A percentile compares a stretch with the other conserved stretches of the same genome.
These are phyloP conservation scores for Magnaporthiopsis incrustans DNA, from an alignment of 2,329 filamentous ascomycete genomes.

Conservation along the genomic window DNA sequence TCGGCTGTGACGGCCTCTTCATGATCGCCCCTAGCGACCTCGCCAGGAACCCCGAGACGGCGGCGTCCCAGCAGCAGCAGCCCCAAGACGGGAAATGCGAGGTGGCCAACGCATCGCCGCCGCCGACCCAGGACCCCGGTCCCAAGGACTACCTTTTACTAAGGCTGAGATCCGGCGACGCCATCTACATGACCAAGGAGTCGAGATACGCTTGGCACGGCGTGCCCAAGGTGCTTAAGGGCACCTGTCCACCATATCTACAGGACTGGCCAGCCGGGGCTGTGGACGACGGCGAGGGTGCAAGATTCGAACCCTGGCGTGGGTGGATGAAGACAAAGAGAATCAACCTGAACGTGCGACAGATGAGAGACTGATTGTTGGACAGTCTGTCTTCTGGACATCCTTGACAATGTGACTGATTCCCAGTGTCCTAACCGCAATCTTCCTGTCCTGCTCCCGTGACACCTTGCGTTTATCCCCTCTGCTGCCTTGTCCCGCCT, in stretches of 20 bases:
- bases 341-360: constrained; percentile 86
- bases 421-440: not conserved
- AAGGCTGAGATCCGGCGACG: constrained; percentile 75
- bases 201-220: constrained; percentile 92
- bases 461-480: not conserved
- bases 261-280: constrained; percentile 62
- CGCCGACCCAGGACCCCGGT: constrained; percentile 12
- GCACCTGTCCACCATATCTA: constrained; percentile 70
- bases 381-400: not conserved
- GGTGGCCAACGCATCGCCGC: not conserved
- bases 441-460: not conserved
- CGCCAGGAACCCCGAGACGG: constrained; percentile 18
- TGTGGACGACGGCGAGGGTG: constrained; percentile 22
- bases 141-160: constrained; percentile 50
- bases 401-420: not conserved
- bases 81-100: constrained; percentile 13
- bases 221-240: constrained; percentile 75
- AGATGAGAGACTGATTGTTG: constrained; percentile 57
- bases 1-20: constrained; percentile 88
- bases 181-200: constrained; percentile 76
- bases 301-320: constrained; percentile 58
- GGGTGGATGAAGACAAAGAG: constrained; percentile 86
- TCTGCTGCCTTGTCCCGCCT: not conserved
- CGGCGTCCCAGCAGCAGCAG: constrained; percentile 10
- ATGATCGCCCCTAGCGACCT: constrained; percentile 61